Base-by-base conservation (phyloP, 2,329 filamentous ascomycete species). In the Akanthomyces lecanii region DNA sequence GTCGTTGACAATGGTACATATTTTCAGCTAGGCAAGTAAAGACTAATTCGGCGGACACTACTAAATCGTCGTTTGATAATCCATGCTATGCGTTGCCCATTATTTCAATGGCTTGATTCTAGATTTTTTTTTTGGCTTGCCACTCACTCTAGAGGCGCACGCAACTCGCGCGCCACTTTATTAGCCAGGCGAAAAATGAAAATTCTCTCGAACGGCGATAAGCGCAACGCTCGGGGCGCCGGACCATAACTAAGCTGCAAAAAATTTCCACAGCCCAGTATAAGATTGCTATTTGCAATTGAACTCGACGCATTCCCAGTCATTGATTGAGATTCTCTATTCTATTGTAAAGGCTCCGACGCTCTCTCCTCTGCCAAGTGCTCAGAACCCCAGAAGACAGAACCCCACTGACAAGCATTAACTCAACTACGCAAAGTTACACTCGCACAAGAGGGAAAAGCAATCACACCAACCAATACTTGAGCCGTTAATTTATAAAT, bases 371-470 rank as follows among this genome's bases (percentile, higher is more conserved):
- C 36, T 42, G 16, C 33, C 12, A 8, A 23, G 8, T 30, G 28
- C 28, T 48, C 23, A 21, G 11, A 28, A 12, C 21, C 14, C 23
- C 21, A 48, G 7, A 25, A 18, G 4, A 23, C 21, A 54, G 23
- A 38, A 28, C 16, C 16, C 53, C 38, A 14, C 54, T 5, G 7
- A 56, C 54, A 45, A 56, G 23, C 23, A 55, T 33, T 40, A n/a
- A 30, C 16, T 21, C 28, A 8, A 16, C 40, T 10, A 38, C 44
- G 48, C n/a, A 33, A 36, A 58, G 18, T 44, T 44, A 42, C 47
- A 60, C 25, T 52, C 58, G 38, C 50, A 45, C 58, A 59, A 23
- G 54, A 40, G 45, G 36, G 25, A 60, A 52, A 53, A 38, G 21
- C 50, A 61, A 47, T 23, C 50, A 54, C 12, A 21, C 7, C 38